These are phyloP conservation scores for Chamaenerion angustifolium DNA, from an alignment of 345 rosid species.

Conservation along the genomic window DNA sequence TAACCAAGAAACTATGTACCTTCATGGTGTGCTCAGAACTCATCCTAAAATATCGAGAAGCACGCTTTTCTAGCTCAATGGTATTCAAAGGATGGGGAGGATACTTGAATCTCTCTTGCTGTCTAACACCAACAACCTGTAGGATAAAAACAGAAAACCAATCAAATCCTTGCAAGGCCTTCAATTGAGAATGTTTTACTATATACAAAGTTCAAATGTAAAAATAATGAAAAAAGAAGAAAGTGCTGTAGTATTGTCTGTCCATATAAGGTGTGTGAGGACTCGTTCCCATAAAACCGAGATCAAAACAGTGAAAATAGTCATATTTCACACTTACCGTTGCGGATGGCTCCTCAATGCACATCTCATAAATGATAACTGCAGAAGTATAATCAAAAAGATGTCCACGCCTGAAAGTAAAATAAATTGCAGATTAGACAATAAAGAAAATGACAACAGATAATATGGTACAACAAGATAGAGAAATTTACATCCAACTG, in stretches of 20 bases:
- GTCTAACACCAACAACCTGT: conserved; percentile 74
- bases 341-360: conserved; percentile 75
- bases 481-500: conserved; percentile 60
- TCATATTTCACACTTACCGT: conserved; percentile 38
- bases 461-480: conserved; percentile 2
- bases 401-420: conserved; percentile 73
- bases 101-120: conserved; percentile 62
- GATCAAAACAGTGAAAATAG: too few species aligned
- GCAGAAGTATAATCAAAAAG: conserved; percentile 77
- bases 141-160: neutral
- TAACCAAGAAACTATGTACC: conserved; percentile 23
- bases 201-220: too few species aligned
- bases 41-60: conserved; percentile 85
- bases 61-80: conserved; percentile 91
- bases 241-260: too few species aligned
- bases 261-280: too few species aligned
- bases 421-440: conserved; percentile 7
- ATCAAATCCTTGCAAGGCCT: conserved; percentile 3
- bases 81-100: conserved; percentile 96
- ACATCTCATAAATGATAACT: conserved; percentile 81
- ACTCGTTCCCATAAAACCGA: too few species aligned
- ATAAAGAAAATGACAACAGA: conserved; percentile 8
- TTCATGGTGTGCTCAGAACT: conserved; percentile 97
- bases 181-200: neutral
- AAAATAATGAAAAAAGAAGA: too few species aligned